phyloP scores from a whole-genome alignment of 192 early-diverging fungal genomes.

The Coemansia sp. region DNA sequence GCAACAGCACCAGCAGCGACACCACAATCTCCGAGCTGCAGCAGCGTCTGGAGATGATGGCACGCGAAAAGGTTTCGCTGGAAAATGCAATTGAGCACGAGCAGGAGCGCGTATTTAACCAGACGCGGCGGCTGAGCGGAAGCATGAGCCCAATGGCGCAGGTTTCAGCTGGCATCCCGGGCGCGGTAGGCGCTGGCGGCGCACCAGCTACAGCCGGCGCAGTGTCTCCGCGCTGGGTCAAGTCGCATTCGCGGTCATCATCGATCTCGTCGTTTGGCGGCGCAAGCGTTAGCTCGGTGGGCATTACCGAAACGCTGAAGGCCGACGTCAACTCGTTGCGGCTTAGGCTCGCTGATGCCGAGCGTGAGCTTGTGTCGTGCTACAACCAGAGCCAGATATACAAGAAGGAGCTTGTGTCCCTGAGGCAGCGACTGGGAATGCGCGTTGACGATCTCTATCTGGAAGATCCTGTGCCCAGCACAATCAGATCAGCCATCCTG shows the following conservation, averaged over 20 bases:
- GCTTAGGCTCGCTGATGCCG: constrained; percentile 51
- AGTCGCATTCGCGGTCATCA: constrained; percentile 50
- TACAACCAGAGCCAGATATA: constrained; percentile 58
- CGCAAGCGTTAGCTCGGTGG: constrained; percentile 37
- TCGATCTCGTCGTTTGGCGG: constrained; percentile 55
- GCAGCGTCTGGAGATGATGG: constrained; percentile 72
- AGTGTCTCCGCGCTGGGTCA: constrained; percentile 45
- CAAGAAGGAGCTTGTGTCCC: constrained; percentile 56
- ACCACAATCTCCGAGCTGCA: constrained; percentile 58
- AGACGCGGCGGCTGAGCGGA: constrained; percentile 67
- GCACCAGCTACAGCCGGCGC: constrained; percentile 24
- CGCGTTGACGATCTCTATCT: constrained; percentile 52
- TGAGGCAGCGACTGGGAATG: constrained; percentile 56
- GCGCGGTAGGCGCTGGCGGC: neutral
- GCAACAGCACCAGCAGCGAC: constrained; percentile 25
- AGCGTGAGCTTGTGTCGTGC: constrained; percentile 54
- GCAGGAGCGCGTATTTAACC: constrained; percentile 90
- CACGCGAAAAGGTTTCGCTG: constrained; percentile 88
- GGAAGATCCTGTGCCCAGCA: constrained; percentile 51
- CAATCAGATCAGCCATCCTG: constrained; percentile 25
- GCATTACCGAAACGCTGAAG: constrained; percentile 56
- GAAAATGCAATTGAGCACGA: constrained; percentile 90
- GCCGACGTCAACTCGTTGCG: constrained; percentile 55
- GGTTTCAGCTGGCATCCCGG: neutral
- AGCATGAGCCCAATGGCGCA: constrained; percentile 64